Percentiles rank a stretch among this genome's conserved stretches.
Evolutionary conservation across 768 basidiomycete species (phyloP).

Genomic region (Terana coerulea): DNA sequence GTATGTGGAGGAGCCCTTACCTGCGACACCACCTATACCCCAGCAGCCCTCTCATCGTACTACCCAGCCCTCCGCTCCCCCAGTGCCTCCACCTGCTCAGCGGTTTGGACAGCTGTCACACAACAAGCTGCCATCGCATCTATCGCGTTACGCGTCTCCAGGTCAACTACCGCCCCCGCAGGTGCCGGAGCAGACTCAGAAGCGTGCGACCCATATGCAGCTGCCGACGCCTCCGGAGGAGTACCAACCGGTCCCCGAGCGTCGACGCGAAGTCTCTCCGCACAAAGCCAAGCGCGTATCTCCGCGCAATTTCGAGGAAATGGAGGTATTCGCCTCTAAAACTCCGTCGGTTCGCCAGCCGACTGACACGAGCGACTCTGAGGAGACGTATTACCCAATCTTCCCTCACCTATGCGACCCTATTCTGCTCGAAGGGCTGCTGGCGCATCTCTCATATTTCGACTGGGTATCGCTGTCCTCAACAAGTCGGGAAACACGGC

Average conservation of each 20-base stretch:
- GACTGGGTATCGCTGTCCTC: conserved; percentile 63
- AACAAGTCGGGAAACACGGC: conserved; percentile 51
- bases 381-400: conserved; percentile 44
- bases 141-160: neutral
- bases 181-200: conserved; percentile 4
- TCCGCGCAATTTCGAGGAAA: conserved; percentile 21
- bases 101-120: neutral
- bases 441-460: conserved; percentile 64
- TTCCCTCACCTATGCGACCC: conserved; percentile 51
- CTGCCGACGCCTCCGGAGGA: conserved; percentile 31
- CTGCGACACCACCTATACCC: neutral
- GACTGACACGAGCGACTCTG: conserved; percentile 17
- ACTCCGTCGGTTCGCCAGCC: conserved; percentile 11
- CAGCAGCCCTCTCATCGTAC: neutral
- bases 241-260: conserved; percentile 41
- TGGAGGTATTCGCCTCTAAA: conserved; percentile 29
- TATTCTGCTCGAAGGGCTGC: conserved; percentile 46
- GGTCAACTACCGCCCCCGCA: conserved; percentile 19
- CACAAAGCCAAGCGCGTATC: conserved; percentile 1
- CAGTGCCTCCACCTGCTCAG: neutral
- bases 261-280: conserved; percentile 16
- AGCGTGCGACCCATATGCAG: conserved; percentile 7
- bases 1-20: neutral
- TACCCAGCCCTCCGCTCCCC: neutral
- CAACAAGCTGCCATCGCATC: neutral